Evolutionary conservation across 192 early-diverging fungal genomes (phyloP), one percentile per base, ranked within the genome.

Genomic region (Spizellomyces punctatus): DNA sequence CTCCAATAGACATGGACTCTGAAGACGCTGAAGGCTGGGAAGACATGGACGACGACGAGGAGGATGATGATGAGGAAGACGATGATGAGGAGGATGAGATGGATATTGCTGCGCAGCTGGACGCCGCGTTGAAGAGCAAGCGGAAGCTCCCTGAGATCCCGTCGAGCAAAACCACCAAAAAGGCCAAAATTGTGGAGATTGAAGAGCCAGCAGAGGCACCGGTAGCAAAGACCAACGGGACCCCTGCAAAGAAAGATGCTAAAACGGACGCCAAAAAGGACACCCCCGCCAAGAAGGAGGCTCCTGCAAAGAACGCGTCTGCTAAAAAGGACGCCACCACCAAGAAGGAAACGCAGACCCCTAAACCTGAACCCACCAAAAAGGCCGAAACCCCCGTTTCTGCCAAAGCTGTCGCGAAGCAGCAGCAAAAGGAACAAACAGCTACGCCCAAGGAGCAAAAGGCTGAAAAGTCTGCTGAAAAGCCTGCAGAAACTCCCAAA

Each of bases 151-250:
- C 44, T 61, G 41, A 27, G 7, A 59, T 62, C 50, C 71, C 59
- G 22, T 8, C 65, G 19, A 58, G 44, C 59, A 64, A 58, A 22
- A 63, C 19, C 19, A 43, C 63, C 46, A 79, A 80, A 69, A 80
- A 80, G 72, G 71, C 77, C 55, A 78, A 84, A 77, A 83, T 83
- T 61, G 71, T 65, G 55, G 82, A 83, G 63, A 8, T 78, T 5
- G 58, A 59, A 27, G 74, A 69, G 46, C 27, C 43, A 45, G 58
- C 46, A 27, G 50, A 56, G 42, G 58, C 19, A 22, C 22, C 10
- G 43, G 16, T n/a, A 46, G 19, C 46, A 43, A 49, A 67, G 41
- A 46, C n/a, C 16, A 56, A 71, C 14, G 50, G 9, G 74, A 61
- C 57, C 67, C n/a, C 45, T 8, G 49, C 60, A 46, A 72, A 76